Base-by-base conservation (phyloP, 1,284 basidiomycete genomes). In the Flammula alnicola region DNA sequence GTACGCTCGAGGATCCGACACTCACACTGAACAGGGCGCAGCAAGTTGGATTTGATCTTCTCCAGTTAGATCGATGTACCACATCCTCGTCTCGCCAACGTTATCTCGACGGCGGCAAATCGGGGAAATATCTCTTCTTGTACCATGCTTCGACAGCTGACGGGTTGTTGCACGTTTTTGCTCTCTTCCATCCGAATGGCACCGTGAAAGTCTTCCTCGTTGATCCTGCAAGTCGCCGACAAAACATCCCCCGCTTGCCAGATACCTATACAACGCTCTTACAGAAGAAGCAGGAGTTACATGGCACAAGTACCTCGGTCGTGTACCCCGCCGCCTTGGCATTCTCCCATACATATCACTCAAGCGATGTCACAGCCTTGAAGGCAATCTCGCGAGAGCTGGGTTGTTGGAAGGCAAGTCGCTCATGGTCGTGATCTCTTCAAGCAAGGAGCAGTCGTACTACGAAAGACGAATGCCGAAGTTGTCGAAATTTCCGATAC, bases 331-430 rank as follows among this genome's bases (percentile, higher is more conserved):
- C 80, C 0, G 70, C 78, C n/a, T 78, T 91, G 54, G 81, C 88
- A 6, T 88, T 94, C 63, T 79, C 79, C 6, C 82, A 85, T 9
- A 73, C 83, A 3, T 95, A 98, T 66, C 92, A 98, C 59, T 82
- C 80, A 33, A 90, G 80, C 52, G 91, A 95, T 50, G 67, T 73
- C 1, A 85, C 87, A 0, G 96, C 95, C 1, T 75, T 98, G 52
- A 93, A 91, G 56, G 89, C 93, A 3, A 76, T 99, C 38, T 92
- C 88, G n/a, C 84, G 92, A 41, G 95, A 98, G 61, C 79, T 99
- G 4, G 84, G 84, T 64, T 88, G 2, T 62, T 86, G 51, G 88
- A 91, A 63, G 83, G 85, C 56, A 71, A 87, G 75, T 78, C 84
- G 51, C 75, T 84, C 74, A 84, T 86, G 8, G 73, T 98, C 26